These are phyloP conservation scores for Euphorbia schlechtendalii DNA, from an alignment of 441 rosid genomes.

Conservation along the genomic window DNA sequence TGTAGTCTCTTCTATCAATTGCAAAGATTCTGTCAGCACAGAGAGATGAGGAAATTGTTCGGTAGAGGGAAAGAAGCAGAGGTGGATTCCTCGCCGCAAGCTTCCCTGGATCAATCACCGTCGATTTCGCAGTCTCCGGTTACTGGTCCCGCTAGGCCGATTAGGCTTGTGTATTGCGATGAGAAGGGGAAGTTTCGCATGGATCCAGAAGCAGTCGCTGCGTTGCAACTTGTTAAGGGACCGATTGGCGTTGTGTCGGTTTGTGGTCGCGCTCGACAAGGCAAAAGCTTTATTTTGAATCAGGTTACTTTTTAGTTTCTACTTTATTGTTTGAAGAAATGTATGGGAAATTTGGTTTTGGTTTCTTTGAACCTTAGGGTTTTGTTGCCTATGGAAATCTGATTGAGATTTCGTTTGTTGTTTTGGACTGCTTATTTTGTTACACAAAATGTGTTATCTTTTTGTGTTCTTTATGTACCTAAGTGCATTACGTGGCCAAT, in stretches of 20 bases:
- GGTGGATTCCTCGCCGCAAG: slow-evolving; percentile 33
- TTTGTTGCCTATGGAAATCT: slow-evolving; percentile 18
- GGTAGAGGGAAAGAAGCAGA: slow-evolving; percentile 40
- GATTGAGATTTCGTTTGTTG: not conserved
- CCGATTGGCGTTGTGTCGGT: slow-evolving; percentile 96
- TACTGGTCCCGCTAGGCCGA: slow-evolving; percentile 88
- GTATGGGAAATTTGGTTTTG: slow-evolving; percentile 7
- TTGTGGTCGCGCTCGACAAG: slow-evolving; percentile 97
- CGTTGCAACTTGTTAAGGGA: slow-evolving; percentile 82
- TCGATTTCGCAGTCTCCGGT: slow-evolving; percentile 28
- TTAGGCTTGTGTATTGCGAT: slow-evolving; percentile 77
- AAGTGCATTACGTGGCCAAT: not conserved
- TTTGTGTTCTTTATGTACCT: slow-evolving; percentile 3
- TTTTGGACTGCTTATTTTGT: not conserved
- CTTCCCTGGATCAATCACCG: slow-evolving; percentile 21
- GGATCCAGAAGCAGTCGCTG: slow-evolving; percentile 98
- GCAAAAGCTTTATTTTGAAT: slow-evolving; percentile 86
- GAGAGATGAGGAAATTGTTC: slow-evolving; percentile 50
- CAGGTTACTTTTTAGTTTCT: slow-evolving; percentile 40
- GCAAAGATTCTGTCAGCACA: not conserved
- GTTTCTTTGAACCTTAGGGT: slow-evolving; percentile 17
- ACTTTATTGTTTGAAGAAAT: not conserved
- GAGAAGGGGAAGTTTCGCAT: slow-evolving; percentile 91
- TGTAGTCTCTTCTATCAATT: not conserved
- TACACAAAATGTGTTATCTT: not conserved